phyloP scores from a whole-genome alignment of 805 yeast species.

The Saccharomycopsis sp. region DNA sequence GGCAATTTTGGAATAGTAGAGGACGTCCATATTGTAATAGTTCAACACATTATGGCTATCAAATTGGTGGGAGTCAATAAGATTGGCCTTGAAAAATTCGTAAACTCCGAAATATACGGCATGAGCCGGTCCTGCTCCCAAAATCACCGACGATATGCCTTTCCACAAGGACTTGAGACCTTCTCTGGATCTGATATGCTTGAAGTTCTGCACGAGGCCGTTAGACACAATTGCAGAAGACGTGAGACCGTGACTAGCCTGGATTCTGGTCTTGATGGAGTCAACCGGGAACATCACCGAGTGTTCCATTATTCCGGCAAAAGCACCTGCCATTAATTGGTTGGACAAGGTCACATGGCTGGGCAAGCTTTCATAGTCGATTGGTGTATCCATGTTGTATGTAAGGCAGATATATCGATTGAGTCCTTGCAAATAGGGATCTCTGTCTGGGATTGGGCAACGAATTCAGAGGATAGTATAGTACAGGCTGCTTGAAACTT shows the following conservation, averaged over 20 bases:
- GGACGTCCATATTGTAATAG: neutral
- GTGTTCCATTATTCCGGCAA: constrained; percentile 99
- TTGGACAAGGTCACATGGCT: constrained; percentile 75
- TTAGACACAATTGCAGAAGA: constrained; percentile 22
- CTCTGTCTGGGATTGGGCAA: no score
- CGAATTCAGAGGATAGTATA: no score
- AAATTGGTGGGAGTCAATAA: constrained; percentile 31
- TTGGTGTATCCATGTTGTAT: constrained; percentile 31
- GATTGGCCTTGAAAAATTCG: constrained; percentile 62
- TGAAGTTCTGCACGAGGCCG: constrained; percentile 59
- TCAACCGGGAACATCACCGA: constrained; percentile 95
- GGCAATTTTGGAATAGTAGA: constrained; percentile 24
- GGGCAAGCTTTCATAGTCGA: constrained; percentile 91
- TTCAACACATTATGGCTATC: constrained; percentile 60
- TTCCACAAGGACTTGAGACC: constrained; percentile 89
- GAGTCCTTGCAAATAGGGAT: no score
- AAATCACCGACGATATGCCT: constrained; percentile 83
- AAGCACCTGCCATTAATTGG: constrained; percentile 88
- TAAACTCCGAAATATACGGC: constrained; percentile 95
- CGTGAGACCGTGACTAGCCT: constrained; percentile 35
- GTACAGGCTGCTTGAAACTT: neutral
- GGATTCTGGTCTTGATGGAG: constrained; percentile 95
- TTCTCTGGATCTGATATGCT: constrained; percentile 75
- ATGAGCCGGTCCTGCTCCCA: constrained; percentile 99
- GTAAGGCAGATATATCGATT: neutral